Evolutionary conservation across 495 filamentous ascomycete species (phyloP).

Genomic region (Cenococcum geophilum): DNA sequence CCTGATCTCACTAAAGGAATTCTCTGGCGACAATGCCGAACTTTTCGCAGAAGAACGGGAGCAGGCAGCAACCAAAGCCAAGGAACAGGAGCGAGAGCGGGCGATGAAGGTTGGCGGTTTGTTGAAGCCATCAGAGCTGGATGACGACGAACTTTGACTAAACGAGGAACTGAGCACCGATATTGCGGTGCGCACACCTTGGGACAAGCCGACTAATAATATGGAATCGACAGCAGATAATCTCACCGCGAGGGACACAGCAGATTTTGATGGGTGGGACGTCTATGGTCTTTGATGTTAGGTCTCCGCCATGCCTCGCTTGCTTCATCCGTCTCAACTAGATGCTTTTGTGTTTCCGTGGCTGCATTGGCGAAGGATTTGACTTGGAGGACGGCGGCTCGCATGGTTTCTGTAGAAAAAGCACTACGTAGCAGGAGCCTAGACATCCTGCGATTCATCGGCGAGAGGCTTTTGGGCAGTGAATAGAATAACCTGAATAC

Average conservation of each 20-base stretch:
- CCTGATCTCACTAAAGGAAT: constrained; percentile 93
- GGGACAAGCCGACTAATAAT: constrained; percentile 6
- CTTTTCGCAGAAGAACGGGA: constrained; percentile 94
- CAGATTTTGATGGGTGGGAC: constrained; percentile 31
- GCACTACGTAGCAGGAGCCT: background rate
- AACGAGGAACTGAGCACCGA: constrained; percentile 28
- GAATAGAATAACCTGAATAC: constrained; percentile 11
- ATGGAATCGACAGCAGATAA: background rate
- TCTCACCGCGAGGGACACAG: constrained; percentile 5
- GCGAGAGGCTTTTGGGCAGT: background rate
- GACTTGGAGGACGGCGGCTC: constrained; percentile 1
- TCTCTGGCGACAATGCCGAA: constrained; percentile 83
- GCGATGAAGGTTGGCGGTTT: constrained; percentile 34
- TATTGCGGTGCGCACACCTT: constrained; percentile 28
- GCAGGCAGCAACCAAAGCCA: constrained; percentile 52
- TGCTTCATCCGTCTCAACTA: background rate
- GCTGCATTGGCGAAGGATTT: constrained; percentile 3
- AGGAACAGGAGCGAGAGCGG: constrained; percentile 29
- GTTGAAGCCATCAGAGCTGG: constrained; percentile 33
- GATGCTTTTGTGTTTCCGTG: background rate
- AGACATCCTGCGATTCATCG: background rate
- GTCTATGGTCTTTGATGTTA: constrained; percentile 25
- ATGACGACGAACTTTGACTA: constrained; percentile 33
- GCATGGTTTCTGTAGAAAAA: constrained; percentile 8
- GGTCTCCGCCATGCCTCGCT: background rate